Evolutionary conservation across 805 yeast species (phyloP).

Genomic region (Priceomyces haplophilus): DNA sequence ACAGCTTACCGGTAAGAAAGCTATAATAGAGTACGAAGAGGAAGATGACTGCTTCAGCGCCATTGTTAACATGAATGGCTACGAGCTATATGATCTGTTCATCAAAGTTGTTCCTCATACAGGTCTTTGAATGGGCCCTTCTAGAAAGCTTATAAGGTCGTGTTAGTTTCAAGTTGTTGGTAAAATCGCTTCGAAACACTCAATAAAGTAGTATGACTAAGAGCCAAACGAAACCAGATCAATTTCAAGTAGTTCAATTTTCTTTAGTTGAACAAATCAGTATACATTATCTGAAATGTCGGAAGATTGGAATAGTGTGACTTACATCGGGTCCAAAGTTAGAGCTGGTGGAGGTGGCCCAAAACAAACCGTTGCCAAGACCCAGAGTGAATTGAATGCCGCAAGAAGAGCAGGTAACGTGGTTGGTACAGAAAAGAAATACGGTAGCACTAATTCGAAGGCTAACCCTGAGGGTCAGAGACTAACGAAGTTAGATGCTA

Average conservation of each 20-base stretch:
- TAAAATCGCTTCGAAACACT: no score
- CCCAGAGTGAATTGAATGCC: slow-evolving; percentile 76
- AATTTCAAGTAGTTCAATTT: background rate
- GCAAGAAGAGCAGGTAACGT: slow-evolving; percentile 93
- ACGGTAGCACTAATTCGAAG: slow-evolving; percentile 56
- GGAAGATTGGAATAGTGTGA: slow-evolving; percentile 86
- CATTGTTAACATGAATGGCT: slow-evolving; percentile 13
- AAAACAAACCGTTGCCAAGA: slow-evolving; percentile 76
- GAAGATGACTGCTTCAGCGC: slow-evolving; percentile 10
- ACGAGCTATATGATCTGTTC: slow-evolving; percentile 4
- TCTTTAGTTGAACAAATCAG: background rate
- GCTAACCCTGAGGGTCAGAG: slow-evolving; percentile 91
- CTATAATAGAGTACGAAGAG: slow-evolving; percentile 11
- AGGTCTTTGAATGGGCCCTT: slow-evolving; percentile 2
- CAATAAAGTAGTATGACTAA: no score
- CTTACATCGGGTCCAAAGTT: slow-evolving; percentile 85
- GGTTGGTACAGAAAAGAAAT: slow-evolving; percentile 90
- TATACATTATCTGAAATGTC: slow-evolving; percentile 25
- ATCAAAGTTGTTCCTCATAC: slow-evolving; percentile 5
- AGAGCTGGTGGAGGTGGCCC: slow-evolving; percentile 89
- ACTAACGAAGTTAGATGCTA: slow-evolving; percentile 87
- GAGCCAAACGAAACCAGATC: background rate
- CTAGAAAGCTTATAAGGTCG: slow-evolving; percentile 9
- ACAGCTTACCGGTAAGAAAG: slow-evolving; percentile 1
- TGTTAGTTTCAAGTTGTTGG: slow-evolving; percentile 1